Base-by-base conservation (phyloP, 768 basidiomycete genomes). In the Mycena haematopus region DNA sequence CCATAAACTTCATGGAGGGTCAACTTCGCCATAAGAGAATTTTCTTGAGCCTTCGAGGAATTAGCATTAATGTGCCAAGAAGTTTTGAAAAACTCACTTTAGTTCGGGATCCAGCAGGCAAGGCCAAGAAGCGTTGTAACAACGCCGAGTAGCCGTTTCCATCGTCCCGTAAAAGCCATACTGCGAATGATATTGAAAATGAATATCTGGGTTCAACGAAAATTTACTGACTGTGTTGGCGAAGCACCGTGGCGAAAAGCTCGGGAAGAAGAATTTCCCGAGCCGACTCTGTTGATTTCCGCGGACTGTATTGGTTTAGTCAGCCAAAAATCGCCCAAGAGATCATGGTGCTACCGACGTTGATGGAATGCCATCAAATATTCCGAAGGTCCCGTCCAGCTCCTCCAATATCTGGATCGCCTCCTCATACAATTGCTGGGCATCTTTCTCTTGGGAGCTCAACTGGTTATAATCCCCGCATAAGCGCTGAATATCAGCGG, bases 1-100 rank as follows among this genome's bases (percentile, higher is more conserved):
- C 83, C 82, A 67, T 95, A 88, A 1, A 90, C 91, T 27, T 88
- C 84, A 55, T 92, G 86, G 29, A 98, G 76, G 0, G 87, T 88
- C n/a, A 96, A 76, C 65, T 85, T 88, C 0, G 90, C 95, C 70
- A 92, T 81, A 0, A 97, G 76, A 3, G 84, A 81, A 67, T 86
- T 84, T 70, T 93, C 88, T 70, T 93, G 90, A 11, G 88, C 88
- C 91, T 95, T 59, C 27, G 29, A 35, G 15, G 51, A 17, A 40
- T 50, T 38, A 62, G 36, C 9, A 52, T 27, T 22, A 45, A 58
- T 46, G 25, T 14, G 29, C 54, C 29, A 14, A 10, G 14, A 29
- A 51, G 25, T 36, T 31, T 45, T 52, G 45, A 25, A 46, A 13
- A 22, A 63, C 75, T 17, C 53, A 89, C 89, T 77, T 89, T 87